Evolutionary conservation across 768 basidiomycete genomes (phyloP), one percentile per base, ranked within the genome.

Genomic region (Lentinula aciculospora): DNA sequence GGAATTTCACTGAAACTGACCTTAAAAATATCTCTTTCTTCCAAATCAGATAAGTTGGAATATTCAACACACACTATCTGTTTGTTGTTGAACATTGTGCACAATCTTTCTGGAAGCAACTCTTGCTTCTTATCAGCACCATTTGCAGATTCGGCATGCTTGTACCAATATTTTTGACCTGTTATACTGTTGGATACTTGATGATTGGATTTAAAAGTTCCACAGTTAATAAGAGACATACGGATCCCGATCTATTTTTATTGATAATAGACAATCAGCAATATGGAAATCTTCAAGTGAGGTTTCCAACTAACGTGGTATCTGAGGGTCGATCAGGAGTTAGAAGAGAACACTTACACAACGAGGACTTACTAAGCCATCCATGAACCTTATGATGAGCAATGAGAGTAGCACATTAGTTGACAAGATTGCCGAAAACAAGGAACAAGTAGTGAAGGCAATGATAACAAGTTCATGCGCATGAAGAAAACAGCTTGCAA

Each of bases 41-140:
- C 78, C 3, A 68, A 63, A 51, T 83, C 83, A 0, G 72, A 71
- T 7, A 88, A 73, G 42, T 83, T 81, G 57, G 77, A 73, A 61
- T 87, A 92, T 65, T 92, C 90, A n/a, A 90, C 81, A 62, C 90
- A 92, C 1, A 88, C 85, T 19, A 93, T 78, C 60, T 89, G 87
- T 67, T 92, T 92, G 63, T 83, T 85, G 17, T 80, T 72, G 61
- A 92, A 92, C 1, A 83, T 37, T 13, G 77, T 81, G 56, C 72
- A 76, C 63, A 83, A 85, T 53, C 74, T 78, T 0, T 78, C 76
- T 0, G 85, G 85, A 0, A 89, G 72, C 1, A 80, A 56, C 31
- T 68, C 69, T 7, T 63, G 61, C 49, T 58, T 46, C 56, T 55
- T 55, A 61, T 46, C 13, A 57, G 27, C 1, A 37, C 9, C 6